Base-by-base conservation (phyloP, 768 basidiomycete genomes). In the Pulveroboletus sp. region DNA sequence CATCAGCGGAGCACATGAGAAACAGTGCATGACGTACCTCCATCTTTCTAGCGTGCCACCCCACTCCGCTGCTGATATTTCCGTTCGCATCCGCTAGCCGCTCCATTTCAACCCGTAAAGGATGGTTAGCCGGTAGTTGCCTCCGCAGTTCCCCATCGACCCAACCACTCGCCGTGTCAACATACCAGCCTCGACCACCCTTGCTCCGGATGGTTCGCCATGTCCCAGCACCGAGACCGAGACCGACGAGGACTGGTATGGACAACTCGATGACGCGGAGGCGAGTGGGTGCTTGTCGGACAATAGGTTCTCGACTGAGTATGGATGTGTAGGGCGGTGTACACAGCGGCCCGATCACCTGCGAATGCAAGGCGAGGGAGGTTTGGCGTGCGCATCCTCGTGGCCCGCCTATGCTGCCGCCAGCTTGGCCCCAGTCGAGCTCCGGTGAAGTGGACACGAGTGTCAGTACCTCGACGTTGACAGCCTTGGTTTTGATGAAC, bases 21-120 rank as follows among this genome's bases (percentile, higher is more conserved):
- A 54, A 43, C 4, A 5, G 15, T 42, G 53, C 24, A n/a, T 35
- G n/a, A 71, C 85, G 49, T 59, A 91, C 89, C 81, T 96, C 93
- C 90, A 96, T 93, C 72, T 99, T 99, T 50, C 94, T 73, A 18
- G 89, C 84, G 70, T 96, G 93, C 93, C 94, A 98, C 1, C 95
- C 95, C 6, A 95, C 81, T 4, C 86, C 88, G 60, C 86, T 90
- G 64, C 78, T 86, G n/a, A 95, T 91, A 60, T 90, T 89, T 8
- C 93, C 91, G 56, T 90, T 89, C 5, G 88, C 84, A 50, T 84
- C 76, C 9, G 89, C 83, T 18, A 96, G 71, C 46, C 78, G 76
- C 56, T 82, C 79, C 64, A 95, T 73, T 62, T 89, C 87, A 26
- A 68, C 63, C 43, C 93, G 73, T 67, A 86, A 79, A 3, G 85